Conservation (phyloP, 192 early-diverging fungal species). For the Dimargaris xerosporica region DNA sequence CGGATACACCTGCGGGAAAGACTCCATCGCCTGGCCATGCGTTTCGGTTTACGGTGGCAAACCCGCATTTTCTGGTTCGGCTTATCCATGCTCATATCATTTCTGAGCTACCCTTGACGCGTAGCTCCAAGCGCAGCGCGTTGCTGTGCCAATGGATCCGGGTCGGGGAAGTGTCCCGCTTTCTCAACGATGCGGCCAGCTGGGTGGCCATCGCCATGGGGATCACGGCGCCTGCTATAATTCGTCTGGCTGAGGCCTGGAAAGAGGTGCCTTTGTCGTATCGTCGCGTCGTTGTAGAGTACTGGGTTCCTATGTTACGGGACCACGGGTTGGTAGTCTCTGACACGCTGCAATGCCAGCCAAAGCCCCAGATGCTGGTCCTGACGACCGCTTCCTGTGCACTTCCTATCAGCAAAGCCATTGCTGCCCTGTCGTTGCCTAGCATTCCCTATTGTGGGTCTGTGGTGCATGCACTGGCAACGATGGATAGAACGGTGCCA, state of each 20-base stretch:
- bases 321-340: conserved; percentile 33
- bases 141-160: conserved; percentile 55
- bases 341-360: conserved; percentile 15
- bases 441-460: conserved; percentile 9
- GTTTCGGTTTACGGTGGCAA: conserved; percentile 32
- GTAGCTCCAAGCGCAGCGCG: conserved; percentile 26
- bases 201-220: conserved; percentile 53
- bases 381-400: neutral
- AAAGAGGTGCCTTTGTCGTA: conserved; percentile 33
- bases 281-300: conserved; percentile 29
- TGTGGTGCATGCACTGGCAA: neutral
- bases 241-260: conserved; percentile 55
- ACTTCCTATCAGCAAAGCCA: neutral
- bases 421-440: neutral
- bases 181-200: conserved; percentile 42
- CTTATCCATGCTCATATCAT: conserved; percentile 51
- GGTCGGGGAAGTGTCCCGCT: conserved; percentile 34
- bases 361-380: neutral
- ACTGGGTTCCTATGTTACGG: conserved; percentile 44
- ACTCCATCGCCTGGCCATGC: conserved; percentile 15
- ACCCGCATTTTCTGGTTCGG: conserved; percentile 59
- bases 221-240: conserved; percentile 44
- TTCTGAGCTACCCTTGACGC: conserved; percentile 34
- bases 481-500: neutral
- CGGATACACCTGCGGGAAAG: conserved; percentile 12